Evolutionary conservation across 805 yeast genomes (phyloP), one percentile per base, ranked within the genome.

Genomic region (Torulaspora delbrueckii): DNA sequence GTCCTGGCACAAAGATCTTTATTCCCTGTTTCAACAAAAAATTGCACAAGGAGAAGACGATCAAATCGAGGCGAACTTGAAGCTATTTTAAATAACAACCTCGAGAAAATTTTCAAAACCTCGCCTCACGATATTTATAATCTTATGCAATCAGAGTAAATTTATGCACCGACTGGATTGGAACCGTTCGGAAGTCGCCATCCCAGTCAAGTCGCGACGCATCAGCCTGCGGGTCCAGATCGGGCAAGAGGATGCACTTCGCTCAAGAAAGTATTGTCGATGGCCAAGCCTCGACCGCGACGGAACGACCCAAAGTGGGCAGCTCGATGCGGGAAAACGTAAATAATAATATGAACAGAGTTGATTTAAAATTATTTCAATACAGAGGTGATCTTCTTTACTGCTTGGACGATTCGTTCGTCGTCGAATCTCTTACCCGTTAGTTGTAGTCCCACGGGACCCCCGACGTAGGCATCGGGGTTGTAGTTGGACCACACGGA

Each of bases 341-440:
- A 30, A 14, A 30, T 30, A 30, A 13, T 30, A 30, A 14, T 26
- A 26, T 26, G 6, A 19, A 19, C 22, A 26, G 28, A 26, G 28
- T 26, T 26, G 10, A 26, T 26, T 12, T 5, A 8, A 26, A 8
- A 26, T 26, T n/a, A 13, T 13, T 30, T 12, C 16, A 30, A 13
- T 13, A 30, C 3, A 13, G 16, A 2, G 9, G 33, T 69, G 25
- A 75, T 53, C n/a, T 68, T 65, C 52, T 68, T 69, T 4, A 75
- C 65, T 4, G 75, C 76, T 36, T 73, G 73, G 35, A 77, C 68
- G 6, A 72, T 67, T 14, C 66, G 69, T 53, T 77, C 81, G 51
- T 77, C 81, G 18, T 65, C 63, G 66, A 71, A 76, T 37, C 81
- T 65, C 56, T 69, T 72, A 23, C 80, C 81, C 12, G 72, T 70